Percentiles rank a stretch among this genome's conserved stretches.
phyloP scores from a whole-genome alignment of 164 flowering plant genomes.

The Vitis vinifera region DNA sequence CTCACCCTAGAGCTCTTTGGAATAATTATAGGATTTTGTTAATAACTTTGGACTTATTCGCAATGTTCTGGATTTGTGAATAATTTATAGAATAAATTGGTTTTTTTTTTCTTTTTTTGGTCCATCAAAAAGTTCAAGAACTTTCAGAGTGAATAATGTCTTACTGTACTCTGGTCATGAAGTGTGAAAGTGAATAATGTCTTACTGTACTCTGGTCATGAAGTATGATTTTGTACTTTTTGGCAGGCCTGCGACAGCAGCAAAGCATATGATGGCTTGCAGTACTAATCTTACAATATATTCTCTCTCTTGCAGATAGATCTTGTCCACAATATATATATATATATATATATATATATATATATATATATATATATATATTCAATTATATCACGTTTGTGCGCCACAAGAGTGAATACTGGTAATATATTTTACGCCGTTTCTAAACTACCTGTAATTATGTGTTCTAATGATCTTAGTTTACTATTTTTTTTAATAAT shows the following conservation, averaged over 20 bases:
- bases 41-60: too few species aligned
- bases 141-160: neutral
- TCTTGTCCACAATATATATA: too few species aligned
- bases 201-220: too few species aligned
- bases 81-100: too few species aligned
- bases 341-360: neutral
- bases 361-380: neutral
- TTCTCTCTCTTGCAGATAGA: neutral
- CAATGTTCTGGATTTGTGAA: too few species aligned
- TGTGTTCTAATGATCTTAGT: neutral
- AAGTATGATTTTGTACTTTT: neutral
- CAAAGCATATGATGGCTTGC: conserved; percentile 99
- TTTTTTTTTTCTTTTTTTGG: too few species aligned
- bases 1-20: neutral
- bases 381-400: neutral
- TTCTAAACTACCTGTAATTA: neutral
- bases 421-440: conserved; percentile 1
- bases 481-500: too few species aligned
- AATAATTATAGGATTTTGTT: neutral
- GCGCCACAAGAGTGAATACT: conserved; percentile 82
- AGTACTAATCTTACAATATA: conserved; percentile 80
- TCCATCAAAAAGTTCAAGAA: too few species aligned
- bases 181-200: too few species aligned
- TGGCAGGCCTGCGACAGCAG: conserved; percentile 69
- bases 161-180: too few species aligned